Evolutionary conservation across 768 basidiomycete species (phyloP), one percentile per base, ranked within the genome.

Genomic region (Collybiopsis confluens): DNA sequence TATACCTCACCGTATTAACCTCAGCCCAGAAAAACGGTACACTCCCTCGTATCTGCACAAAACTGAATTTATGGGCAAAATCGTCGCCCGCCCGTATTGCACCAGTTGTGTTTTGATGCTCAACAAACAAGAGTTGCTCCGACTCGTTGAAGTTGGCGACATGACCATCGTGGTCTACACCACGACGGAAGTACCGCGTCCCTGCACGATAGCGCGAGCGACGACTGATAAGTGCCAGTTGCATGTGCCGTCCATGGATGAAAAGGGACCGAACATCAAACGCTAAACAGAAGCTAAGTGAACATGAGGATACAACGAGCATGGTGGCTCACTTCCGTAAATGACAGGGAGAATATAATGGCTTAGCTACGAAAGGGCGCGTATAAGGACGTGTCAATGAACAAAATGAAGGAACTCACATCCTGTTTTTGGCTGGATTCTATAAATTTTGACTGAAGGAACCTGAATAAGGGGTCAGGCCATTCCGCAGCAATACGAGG

Each of bases 131-230:
- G 55, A 99, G 75, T 66, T 98, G 97, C 65, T 99, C 97, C 5
- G 97, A 96, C 70, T 99, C 97, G 66, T 98, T 97, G 72, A 92
- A 98, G 70, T 99, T 99, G 54, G 94, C 92, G 38, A 91, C 90
- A 65, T 98, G 82, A 2, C 95, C 97, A 8, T 88, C 75, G 18
- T 82, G 73, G 67, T 98, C 94, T 60, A 99, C 79, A 4, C 97
- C 97, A 44, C 97, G 86, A 18, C 92, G 82, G 73, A 98, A 97
- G 77, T 96, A 98, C 46, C 97, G 90, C 13, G 97, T 98, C 4
- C 97, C 97, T 26, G 97, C 92, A 54, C 96, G 85, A 72, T 88
- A 90, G 20, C 97, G 89, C 10, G 92, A 95, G 49, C 95, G 89
- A 26, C 97, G 87, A 59, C 94, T 94, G 60, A 98, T 88, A 62